A percentile compares a stretch with the other conserved stretches of the same genome.
Conservation (phyloP, 192 early-diverging fungal species). For the Backusella sp. region DNA sequence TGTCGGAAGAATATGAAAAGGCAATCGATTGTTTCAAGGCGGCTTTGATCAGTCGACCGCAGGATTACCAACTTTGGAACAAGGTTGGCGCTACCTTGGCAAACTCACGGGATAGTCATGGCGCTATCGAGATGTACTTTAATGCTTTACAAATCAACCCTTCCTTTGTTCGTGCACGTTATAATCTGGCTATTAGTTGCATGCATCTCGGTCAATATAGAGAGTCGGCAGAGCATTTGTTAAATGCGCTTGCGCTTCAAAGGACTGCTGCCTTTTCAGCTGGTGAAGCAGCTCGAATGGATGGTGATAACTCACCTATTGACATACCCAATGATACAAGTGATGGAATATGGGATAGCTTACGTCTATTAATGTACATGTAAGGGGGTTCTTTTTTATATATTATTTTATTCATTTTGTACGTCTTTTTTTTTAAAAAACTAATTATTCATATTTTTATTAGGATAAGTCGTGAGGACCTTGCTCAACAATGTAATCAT, state of each 20-base stretch:
- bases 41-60: slow-evolving; percentile 79
- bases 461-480: slow-evolving; percentile 78
- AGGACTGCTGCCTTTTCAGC: slow-evolving; percentile 46
- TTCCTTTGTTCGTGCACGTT: slow-evolving; percentile 91
- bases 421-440: neutral
- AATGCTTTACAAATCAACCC: slow-evolving; percentile 94
- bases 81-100: slow-evolving; percentile 96
- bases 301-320: slow-evolving; percentile 24
- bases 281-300: neutral
- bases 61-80: slow-evolving; percentile 96
- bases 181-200: slow-evolving; percentile 92
- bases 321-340: slow-evolving; percentile 57
- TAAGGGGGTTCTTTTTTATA: slow-evolving; percentile 24
- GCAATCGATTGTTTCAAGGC: slow-evolving; percentile 97
- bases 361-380: slow-evolving; percentile 65
- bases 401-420: neutral
- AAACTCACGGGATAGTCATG: slow-evolving; percentile 71
- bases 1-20: slow-evolving; percentile 90
- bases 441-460: slow-evolving; percentile 40
- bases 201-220: slow-evolving; percentile 85
- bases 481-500: slow-evolving; percentile 76
- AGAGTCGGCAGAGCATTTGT: slow-evolving; percentile 90
- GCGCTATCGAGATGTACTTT: slow-evolving; percentile 93
- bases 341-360: slow-evolving; percentile 80
- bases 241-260: slow-evolving; percentile 87